Evolutionary conservation across 2,329 filamentous ascomycete genomes (phyloP).

Genomic region (Periconia macrospinosa): DNA sequence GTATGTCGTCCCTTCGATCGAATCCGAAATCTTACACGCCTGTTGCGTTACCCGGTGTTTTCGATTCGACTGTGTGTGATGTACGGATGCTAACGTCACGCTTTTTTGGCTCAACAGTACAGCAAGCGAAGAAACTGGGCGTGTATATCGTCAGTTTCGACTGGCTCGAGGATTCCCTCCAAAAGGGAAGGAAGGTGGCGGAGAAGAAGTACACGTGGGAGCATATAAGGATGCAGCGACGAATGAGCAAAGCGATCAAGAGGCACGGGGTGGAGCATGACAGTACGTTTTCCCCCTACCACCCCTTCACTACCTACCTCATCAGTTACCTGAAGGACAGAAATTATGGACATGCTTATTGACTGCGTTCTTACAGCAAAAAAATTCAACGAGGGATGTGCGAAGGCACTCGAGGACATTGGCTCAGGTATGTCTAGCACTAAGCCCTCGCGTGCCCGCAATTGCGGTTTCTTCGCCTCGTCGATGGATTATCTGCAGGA

Average conservation of each 20-base stretch:
- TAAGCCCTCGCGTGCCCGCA: conserved; percentile 7
- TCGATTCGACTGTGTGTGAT: neutral
- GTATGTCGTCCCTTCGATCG: conserved; percentile 30
- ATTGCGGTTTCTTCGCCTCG: conserved; percentile 29
- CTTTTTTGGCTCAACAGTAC: conserved; percentile 9
- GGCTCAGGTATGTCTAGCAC: conserved; percentile 40
- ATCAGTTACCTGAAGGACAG: neutral
- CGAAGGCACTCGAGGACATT: conserved; percentile 31
- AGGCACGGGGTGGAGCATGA: conserved; percentile 26
- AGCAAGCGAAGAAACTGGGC: conserved; percentile 18
- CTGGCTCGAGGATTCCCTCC: conserved; percentile 55
- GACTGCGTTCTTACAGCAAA: conserved; percentile 17
- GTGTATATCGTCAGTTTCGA: conserved; percentile 45
- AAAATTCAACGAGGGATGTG: conserved; percentile 35
- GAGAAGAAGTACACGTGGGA: conserved; percentile 42
- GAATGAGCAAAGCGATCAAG: conserved; percentile 34
- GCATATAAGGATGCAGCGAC: conserved; percentile 27
- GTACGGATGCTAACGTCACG: neutral
- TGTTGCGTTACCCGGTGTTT: neutral
- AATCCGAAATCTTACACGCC: neutral
- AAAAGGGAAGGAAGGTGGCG: conserved; percentile 28
- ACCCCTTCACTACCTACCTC: conserved; percentile 9
- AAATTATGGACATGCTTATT: neutral
- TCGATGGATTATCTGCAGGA: conserved; percentile 24
- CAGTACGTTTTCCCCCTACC: conserved; percentile 16